Base-by-base conservation (phyloP, 352 stramenopile species). In the Globisporangium okanoganense region DNA sequence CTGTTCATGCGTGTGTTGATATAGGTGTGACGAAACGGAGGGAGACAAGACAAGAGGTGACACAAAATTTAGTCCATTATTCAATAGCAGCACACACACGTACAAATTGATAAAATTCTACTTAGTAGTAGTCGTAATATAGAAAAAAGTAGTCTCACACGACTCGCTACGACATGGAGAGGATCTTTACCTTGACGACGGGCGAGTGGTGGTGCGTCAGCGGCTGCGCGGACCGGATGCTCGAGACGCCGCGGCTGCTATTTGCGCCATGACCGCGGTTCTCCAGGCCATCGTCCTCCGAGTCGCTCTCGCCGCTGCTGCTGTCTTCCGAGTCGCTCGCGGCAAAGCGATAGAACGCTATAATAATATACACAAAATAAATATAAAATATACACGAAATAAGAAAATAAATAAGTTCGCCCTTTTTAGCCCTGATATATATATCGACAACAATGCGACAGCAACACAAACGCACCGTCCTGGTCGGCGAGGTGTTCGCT, bases 261-360 rank as follows among this genome's bases (percentile, higher is more conserved):
- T 65, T 64, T 12, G 51, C 59, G 12, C 18, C 27, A 35, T 18
- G 38, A 12, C 29, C 47, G 51, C 33, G 45, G 33, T 67, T 67
- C 49, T 79, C 66, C 14, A 63, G 64, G 16, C 13, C n/a, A 8
- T 35, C 35, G n/a, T 60, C n/a, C 14, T 56, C 52, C 5, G 48
- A 54, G 24, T 44, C 41, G 5, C 31, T 52, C 27, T 50, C 51
- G 29, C 63, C 45, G 22, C 79, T 72, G 44, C 69, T 77, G 43
- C 71, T 75, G 40, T 81, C 75, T 14, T 82, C 73, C 9, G 76
- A 85, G 7, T 69, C 76, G 58, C 76, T 85, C 9, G 72, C 75
- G 27, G 76, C 73, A 56, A 85, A 85, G 41, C 76, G 68, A 22
- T 79, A 72, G 41, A 85, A 85, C 1, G 72, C 76, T 82, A 54